Evolutionary conservation across 306 rosid species (phyloP).

Genomic region (Canavalia gladiata): DNA sequence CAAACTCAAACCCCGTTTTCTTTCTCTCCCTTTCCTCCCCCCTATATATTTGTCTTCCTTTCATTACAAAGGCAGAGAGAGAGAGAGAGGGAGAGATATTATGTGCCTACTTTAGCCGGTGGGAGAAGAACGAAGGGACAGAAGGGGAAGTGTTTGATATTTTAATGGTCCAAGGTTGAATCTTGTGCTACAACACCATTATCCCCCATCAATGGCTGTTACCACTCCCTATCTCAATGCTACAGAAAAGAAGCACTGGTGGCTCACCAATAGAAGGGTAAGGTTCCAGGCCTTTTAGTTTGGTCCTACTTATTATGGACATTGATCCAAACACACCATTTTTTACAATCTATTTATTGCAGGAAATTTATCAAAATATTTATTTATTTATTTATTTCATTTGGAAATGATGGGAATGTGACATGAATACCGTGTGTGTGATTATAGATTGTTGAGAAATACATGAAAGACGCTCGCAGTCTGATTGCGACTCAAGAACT

Average conservation of each 20-base stretch:
- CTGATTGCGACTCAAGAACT: constrained; percentile 79
- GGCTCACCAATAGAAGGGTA: constrained; percentile 94
- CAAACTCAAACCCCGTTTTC: background rate
- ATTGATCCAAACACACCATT: background rate
- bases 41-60: constrained; percentile 18
- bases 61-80: constrained; percentile 11
- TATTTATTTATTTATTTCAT: background rate
- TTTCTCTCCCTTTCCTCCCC: background rate
- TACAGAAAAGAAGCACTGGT: constrained; percentile 90
- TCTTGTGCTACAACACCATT: constrained; percentile 41
- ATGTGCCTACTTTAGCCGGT: constrained; percentile 46
- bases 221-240: constrained; percentile 54
- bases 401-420: background rate
- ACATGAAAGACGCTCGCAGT: constrained; percentile 78
- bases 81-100: background rate
- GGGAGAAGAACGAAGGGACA: constrained; percentile 31
- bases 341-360: background rate
- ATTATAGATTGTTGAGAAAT: constrained; percentile 78
- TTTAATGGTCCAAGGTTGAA: constrained; percentile 48
- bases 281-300: background rate
- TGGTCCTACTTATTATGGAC: background rate
- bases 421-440: too few species aligned
- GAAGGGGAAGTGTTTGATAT: constrained; percentile 8
- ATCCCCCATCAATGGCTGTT: constrained; percentile 61
- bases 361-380: background rate